Base-by-base conservation (phyloP, 1,284 basidiomycete species). In the Cutaneotrichosporon curvatum region DNA sequence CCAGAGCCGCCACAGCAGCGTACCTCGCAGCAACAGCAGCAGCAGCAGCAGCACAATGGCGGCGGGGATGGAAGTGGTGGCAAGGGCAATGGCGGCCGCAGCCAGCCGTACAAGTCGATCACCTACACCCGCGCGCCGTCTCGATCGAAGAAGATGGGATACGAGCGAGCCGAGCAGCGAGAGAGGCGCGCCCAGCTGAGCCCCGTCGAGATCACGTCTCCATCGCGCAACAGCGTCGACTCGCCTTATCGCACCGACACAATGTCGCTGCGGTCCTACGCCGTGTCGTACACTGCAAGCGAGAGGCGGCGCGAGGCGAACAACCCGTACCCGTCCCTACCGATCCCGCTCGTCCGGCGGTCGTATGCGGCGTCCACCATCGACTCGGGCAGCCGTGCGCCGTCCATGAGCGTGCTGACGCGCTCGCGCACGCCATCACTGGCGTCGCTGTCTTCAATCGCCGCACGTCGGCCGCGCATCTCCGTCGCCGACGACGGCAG, bases 261-360 rank as follows among this genome's bases (percentile, higher is more conserved):
- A 65, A 67, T 47, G 66, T 75, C 60, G 61, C 72, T 59, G 43
- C 46, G 55, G 15, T 51, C 53, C 11, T 55, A 62, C 41, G 31
- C 43, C 11, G 46, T 58, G 37, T 39, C 45, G 32, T 47, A 56
- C 52, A 25, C 44, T 22, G 35, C 43, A 23, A 55, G 44, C 23
- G 56, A 59, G 32, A 47, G 56, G 2, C 43, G 60, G n/a, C 50
- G 63, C 32, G 59, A 65, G 43, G 59, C 45, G 15, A 67, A 68
- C 48, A 68, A 70, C 42, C 68, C 68, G 16, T 70, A 70, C 48
- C 68, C 65, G 1, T 67, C 62, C 5, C 55, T 68, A 7, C 63
- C 68, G 0, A 58, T 71, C 31, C 61, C 59, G 12, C 41, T 50
- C 23, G 43, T 53, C 8, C 45, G 51, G 20, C 41, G 55, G 23